Evolutionary conservation across 352 stramenopile species (phyloP).

Genomic region (Phytophthora cactorum): DNA sequence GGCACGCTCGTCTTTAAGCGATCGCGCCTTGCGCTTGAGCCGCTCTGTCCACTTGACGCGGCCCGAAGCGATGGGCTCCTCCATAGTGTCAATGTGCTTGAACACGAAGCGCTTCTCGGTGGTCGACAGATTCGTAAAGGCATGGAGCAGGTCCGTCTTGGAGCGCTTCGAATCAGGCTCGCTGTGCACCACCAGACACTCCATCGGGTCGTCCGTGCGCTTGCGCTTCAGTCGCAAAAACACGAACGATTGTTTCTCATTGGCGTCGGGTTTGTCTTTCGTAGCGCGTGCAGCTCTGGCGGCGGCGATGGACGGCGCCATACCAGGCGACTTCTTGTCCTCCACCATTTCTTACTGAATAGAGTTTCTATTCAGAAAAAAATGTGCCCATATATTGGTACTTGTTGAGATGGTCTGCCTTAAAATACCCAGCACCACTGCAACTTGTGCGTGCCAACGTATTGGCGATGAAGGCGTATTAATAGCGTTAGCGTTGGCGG

Average conservation of each 20-base stretch:
- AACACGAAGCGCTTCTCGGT: slow-evolving; percentile 80
- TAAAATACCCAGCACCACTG: not conserved
- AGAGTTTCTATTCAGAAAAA: not conserved
- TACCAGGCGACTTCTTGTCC: slow-evolving; percentile 21
- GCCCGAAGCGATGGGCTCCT: slow-evolving; percentile 43
- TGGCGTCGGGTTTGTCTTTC: not conserved
- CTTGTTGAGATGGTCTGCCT: not conserved
- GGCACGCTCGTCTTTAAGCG: slow-evolving; percentile 60
- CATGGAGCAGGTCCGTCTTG: slow-evolving; percentile 49
- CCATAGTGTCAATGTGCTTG: slow-evolving; percentile 85
- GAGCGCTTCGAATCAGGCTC: slow-evolving; percentile 39
- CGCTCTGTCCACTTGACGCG: slow-evolving; percentile 67
- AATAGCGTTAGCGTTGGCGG: slow-evolving; percentile 8
- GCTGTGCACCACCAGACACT: slow-evolving; percentile 68
- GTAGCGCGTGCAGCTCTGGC: slow-evolving; percentile 12
- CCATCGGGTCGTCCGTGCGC: slow-evolving; percentile 80
- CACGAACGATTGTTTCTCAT: slow-evolving; percentile 54
- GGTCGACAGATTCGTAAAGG: slow-evolving; percentile 72
- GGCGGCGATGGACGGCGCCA: slow-evolving; percentile 4
- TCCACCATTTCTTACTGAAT: slow-evolving; percentile 24
- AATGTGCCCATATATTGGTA: not conserved
- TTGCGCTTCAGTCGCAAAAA: slow-evolving; percentile 87
- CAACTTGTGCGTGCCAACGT: not conserved
- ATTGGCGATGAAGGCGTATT: not conserved
- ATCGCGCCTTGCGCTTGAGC: slow-evolving; percentile 71